These are phyloP conservation scores for Aspergillus sp. DNA, from an alignment of 2,329 filamentous ascomycete genomes.

Conservation along the genomic window DNA sequence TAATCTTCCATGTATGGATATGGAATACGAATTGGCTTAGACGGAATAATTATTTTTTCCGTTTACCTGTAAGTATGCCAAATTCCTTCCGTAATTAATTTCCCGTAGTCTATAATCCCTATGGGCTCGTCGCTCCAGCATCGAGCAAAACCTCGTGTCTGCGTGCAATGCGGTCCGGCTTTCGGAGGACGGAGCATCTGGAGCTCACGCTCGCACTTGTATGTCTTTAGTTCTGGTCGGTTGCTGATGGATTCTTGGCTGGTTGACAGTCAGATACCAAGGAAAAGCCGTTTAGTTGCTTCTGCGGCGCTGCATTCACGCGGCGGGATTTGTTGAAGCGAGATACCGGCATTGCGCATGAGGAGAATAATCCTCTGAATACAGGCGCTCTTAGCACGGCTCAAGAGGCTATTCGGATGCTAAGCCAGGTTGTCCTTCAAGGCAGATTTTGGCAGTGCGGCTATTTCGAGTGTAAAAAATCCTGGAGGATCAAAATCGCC, in stretches of 20 bases:
- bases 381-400: constrained; percentile 3
- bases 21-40: no score
- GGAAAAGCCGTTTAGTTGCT: constrained; percentile 32
- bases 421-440: no score
- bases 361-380: constrained; percentile 9
- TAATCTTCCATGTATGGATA: no score
- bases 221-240: constrained; percentile 3
- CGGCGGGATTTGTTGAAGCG: constrained; percentile 30
- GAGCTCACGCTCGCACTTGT: constrained; percentile 32
- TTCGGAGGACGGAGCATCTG: constrained; percentile 29
- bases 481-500: no score
- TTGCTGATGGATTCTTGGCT: constrained; percentile 6
- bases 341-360: constrained; percentile 27
- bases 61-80: no score
- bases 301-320: constrained; percentile 31
- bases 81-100: no score
- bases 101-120: constrained; percentile 12
- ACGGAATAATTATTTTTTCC: no score
- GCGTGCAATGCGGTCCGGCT: constrained; percentile 27
- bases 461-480: no score
- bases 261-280: constrained; percentile 23
- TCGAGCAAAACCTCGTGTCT: constrained; percentile 25
- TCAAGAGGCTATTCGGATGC: no score
- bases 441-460: no score
- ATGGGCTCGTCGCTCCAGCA: constrained; percentile 18